Percentiles rank a stretch among this genome's conserved stretches.
Evolutionary conservation across 192 early-diverging fungal species (phyloP).

Genomic region (Entophlyctis helioformis): DNA sequence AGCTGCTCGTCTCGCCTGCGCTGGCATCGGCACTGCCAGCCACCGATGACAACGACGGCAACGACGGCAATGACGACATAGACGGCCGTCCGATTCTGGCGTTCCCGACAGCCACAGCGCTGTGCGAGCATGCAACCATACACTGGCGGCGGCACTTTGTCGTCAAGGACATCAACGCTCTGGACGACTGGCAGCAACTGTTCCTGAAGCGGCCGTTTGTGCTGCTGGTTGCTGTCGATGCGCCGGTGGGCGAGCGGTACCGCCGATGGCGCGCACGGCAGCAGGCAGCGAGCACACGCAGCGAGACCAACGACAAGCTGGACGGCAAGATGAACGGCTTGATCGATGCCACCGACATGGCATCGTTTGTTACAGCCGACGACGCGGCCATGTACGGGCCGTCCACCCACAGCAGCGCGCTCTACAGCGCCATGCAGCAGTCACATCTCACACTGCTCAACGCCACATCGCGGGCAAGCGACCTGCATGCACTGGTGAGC

Average conservation of each 20-base stretch:
- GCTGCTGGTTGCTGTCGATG: constrained; percentile 73
- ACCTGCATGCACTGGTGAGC: constrained; percentile 12
- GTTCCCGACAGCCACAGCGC: constrained; percentile 45
- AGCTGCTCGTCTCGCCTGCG: too few species aligned
- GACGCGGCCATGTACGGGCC: not conserved
- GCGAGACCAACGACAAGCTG: constrained; percentile 3
- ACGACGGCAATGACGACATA: too few species aligned
- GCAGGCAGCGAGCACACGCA: constrained; percentile 1
- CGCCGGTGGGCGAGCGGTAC: constrained; percentile 61
- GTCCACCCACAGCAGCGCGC: not conserved
- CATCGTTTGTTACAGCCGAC: not conserved
- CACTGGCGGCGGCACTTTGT: constrained; percentile 68
- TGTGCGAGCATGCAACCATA: constrained; percentile 57
- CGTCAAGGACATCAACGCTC: constrained; percentile 44
- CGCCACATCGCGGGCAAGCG: constrained; percentile 18
- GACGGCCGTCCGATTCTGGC: not conserved
- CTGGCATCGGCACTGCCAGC: too few species aligned
- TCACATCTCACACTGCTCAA: constrained; percentile 62
- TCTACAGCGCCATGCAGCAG: constrained; percentile 12
- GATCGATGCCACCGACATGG: too few species aligned
- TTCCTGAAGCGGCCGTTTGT: constrained; percentile 65
- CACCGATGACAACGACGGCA: too few species aligned
- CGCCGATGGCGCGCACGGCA: constrained; percentile 6
- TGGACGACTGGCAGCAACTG: constrained; percentile 44
- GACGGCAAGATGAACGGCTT: constrained; percentile 1